Evolutionary conservation across 768 basidiomycete species (phyloP).

Genomic region (Pleurotus djamor): DNA sequence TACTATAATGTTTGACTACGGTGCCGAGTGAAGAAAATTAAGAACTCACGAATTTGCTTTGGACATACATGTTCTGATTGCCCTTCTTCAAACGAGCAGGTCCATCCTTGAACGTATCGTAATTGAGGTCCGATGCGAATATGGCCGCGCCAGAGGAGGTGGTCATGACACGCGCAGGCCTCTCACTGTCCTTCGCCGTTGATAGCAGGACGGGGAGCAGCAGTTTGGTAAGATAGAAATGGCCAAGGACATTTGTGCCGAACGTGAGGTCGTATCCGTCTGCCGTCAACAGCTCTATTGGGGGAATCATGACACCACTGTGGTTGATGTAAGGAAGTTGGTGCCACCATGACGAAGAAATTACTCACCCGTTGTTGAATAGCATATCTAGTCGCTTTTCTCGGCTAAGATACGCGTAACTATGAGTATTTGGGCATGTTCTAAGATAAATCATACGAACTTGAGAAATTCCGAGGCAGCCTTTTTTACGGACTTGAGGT

Average conservation of each 20-base stretch:
- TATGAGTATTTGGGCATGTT: no score
- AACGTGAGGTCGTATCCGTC: conserved; percentile 59
- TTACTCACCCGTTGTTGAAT: conserved; percentile 45
- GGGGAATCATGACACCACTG: conserved; percentile 46
- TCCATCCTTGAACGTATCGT: conserved; percentile 37
- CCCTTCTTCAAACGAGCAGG: conserved; percentile 21
- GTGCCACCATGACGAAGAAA: no score
- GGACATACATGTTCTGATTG: conserved; percentile 18
- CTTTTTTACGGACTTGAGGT: conserved; percentile 37
- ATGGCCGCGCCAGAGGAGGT: conserved; percentile 32
- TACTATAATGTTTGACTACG: background rate
- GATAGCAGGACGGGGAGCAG: conserved; percentile 38
- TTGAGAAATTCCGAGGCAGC: conserved; percentile 37
- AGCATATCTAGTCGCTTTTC: conserved; percentile 44
- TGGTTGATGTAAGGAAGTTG: background rate
- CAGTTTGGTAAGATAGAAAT: conserved; percentile 42
- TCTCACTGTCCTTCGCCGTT: conserved; percentile 27
- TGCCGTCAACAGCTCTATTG: conserved; percentile 37
- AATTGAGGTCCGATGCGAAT: conserved; percentile 22
- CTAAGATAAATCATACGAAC: conserved; percentile 11
- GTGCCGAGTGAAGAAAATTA: no score
- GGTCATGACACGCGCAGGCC: conserved; percentile 34
- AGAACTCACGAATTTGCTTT: conserved; percentile 28
- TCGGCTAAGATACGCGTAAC: conserved; percentile 22
- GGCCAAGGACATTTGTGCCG: conserved; percentile 53